Conservation (phyloP, 331 rosid species). For the Ulmus americana region DNA sequence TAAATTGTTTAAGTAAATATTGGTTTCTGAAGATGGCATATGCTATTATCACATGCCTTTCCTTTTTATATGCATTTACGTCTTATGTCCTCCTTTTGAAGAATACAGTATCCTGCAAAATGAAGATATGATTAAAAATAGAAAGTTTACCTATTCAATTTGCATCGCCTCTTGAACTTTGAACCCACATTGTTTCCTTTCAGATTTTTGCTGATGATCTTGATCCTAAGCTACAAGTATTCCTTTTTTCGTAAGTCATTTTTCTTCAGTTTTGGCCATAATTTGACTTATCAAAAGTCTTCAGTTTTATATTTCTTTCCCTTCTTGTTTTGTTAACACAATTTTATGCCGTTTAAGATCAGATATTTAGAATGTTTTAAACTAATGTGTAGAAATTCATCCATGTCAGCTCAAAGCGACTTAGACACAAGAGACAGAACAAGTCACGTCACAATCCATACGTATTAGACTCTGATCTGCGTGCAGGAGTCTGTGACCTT, state of each 20-base stretch:
- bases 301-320: neutral
- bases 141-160: neutral
- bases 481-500: constrained; percentile 33
- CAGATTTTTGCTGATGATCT: constrained; percentile 50
- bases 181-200: constrained; percentile 16
- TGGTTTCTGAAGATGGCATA: constrained; percentile 1
- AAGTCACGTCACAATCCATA: constrained; percentile 27
- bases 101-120: neutral
- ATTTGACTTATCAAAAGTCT: constrained; percentile 5
- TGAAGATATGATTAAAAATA: neutral
- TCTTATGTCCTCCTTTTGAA: neutral
- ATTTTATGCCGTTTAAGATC: constrained; percentile 6
- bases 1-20: neutral
- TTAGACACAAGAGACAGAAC: constrained; percentile 34
- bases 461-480: constrained; percentile 31
- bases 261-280: neutral
- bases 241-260: constrained; percentile 38
- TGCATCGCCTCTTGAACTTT: constrained; percentile 1
- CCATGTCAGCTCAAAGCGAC: constrained; percentile 52
- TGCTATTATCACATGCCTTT: neutral
- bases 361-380: constrained; percentile 18
- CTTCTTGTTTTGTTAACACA: neutral
- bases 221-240: constrained; percentile 54
- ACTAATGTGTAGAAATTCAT: constrained; percentile 26
- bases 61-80: neutral